Evolutionary conservation across 2,329 filamentous ascomycete species (phyloP).

Genomic region (Apiospora hydei): DNA sequence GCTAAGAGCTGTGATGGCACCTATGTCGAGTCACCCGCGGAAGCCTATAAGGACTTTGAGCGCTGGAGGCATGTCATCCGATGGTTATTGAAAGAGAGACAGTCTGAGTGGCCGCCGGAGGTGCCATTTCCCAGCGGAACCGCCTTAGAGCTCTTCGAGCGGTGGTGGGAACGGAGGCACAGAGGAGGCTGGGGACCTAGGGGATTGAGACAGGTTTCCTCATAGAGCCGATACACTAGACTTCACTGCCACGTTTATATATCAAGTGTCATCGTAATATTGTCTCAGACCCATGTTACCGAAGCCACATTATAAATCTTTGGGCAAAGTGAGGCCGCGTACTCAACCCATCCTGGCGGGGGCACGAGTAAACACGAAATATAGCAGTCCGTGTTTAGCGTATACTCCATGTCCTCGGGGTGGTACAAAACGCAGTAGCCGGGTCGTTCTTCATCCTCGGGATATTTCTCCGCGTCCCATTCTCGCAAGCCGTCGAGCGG

Average conservation of each 20-base stretch:
- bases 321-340: not conserved
- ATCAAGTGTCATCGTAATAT: no score
- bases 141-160: not conserved
- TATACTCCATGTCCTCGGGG: no score
- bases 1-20: not conserved
- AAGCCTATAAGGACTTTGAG: not conserved
- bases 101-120: not conserved
- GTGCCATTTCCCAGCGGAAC: not conserved
- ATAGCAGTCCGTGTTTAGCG: no score
- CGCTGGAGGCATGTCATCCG: not conserved
- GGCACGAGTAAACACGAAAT: not conserved
- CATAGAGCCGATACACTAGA: no score
- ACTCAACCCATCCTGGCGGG: not conserved
- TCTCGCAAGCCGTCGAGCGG: not conserved
- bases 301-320: not conserved
- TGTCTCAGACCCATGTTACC: not conserved
- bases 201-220: no score
- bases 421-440: no score
- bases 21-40: not conserved
- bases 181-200: no score
- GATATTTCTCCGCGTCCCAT: no score
- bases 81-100: not conserved
- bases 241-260: no score
- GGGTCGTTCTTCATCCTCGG: no score
- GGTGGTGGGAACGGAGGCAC: not conserved